These are phyloP conservation scores for Vanderwaltozyma verrucispora DNA, from an alignment of 805 yeast genomes.

Conservation along the genomic window DNA sequence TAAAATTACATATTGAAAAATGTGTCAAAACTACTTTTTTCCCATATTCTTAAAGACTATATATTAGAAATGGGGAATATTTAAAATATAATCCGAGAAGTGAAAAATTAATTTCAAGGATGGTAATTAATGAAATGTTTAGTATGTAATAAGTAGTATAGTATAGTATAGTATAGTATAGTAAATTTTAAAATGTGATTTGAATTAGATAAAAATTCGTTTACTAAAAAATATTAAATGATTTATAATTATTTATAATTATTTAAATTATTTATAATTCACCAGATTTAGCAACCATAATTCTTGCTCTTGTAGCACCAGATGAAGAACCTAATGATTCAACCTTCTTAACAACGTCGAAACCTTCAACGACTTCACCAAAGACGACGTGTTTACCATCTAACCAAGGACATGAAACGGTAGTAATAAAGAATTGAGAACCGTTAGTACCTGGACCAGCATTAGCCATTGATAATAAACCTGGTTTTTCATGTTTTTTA, in stretches of 20 bases:
- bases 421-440: conserved; percentile 93
- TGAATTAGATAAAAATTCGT: no score
- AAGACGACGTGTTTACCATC: conserved; percentile 94
- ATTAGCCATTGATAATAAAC: conserved; percentile 91
- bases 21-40: no score
- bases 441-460: conserved; percentile 99
- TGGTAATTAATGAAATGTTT: no score
- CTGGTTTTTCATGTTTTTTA: conserved; percentile 67
- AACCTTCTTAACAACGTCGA: conserved; percentile 74
- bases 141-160: no score
- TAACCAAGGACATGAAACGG: conserved; percentile 78
- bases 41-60: no score
- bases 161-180: no score
- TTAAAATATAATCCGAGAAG: no score
- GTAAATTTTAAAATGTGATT: no score
- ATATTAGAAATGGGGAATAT: no score
- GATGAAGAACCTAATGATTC: conserved; percentile 66
- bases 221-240: background rate
- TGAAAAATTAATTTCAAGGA: no score
- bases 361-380: conserved; percentile 83
- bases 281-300: conserved; percentile 51
- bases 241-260: background rate
- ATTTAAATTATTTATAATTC: conserved; percentile 25
- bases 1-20: no score
- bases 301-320: conserved; percentile 61